These are phyloP conservation scores for Juglanconis juglandina DNA, from an alignment of 2,329 filamentous ascomycete genomes.

Conservation along the genomic window DNA sequence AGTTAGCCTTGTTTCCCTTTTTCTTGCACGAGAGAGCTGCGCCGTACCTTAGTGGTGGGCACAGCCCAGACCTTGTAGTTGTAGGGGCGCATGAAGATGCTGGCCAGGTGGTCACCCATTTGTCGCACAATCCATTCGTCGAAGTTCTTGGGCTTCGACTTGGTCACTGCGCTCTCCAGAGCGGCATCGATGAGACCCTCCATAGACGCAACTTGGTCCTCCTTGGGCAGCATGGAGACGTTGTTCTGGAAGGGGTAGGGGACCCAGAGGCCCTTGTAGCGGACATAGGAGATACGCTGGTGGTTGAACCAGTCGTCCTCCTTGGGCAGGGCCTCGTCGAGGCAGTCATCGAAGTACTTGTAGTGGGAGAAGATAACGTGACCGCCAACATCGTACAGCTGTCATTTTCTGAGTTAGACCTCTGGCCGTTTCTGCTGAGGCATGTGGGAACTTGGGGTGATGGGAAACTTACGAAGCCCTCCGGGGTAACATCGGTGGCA, in stretches of 20 bases:
- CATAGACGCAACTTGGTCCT: slow-evolving; percentile 91
- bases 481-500: slow-evolving; percentile 88
- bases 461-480: slow-evolving; percentile 78
- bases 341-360: slow-evolving; percentile 99
- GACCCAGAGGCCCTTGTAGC: slow-evolving; percentile 94
- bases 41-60: slow-evolving; percentile 83
- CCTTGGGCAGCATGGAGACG: slow-evolving; percentile 95
- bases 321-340: slow-evolving; percentile 92
- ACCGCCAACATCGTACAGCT: slow-evolving; percentile 98
- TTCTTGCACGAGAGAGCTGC: not conserved
- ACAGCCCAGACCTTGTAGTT: slow-evolving; percentile 99
- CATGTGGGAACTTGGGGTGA: not conserved
- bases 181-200: slow-evolving; percentile 96
- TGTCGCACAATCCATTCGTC: slow-evolving; percentile 97
- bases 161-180: slow-evolving; percentile 78
- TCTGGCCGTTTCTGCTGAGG: not conserved
- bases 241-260: slow-evolving; percentile 99
- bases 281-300: slow-evolving; percentile 98
- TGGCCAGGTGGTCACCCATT: slow-evolving; percentile 83
- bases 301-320: slow-evolving; percentile 95
- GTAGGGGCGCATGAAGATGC: slow-evolving; percentile 98
- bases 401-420: slow-evolving; percentile 12
- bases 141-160: slow-evolving; percentile 91
- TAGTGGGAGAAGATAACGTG: slow-evolving; percentile 99
- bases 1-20: not conserved